These are phyloP conservation scores for Kwoniella sp. DNA, from an alignment of 768 basidiomycete genomes.

Conservation along the genomic window DNA sequence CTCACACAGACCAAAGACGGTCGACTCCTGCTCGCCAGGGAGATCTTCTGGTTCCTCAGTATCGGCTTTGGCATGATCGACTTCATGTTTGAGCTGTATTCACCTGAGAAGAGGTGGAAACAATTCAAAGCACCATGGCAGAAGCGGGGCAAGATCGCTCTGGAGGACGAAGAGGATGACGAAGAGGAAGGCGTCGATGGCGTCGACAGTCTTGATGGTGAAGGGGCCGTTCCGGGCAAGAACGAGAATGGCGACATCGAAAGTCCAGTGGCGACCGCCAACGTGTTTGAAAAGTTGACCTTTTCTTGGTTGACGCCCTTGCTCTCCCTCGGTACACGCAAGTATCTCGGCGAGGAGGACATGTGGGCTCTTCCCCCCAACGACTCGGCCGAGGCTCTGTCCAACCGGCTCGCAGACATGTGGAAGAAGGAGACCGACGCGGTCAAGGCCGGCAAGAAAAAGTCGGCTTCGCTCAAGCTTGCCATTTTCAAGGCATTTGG, in stretches of 20 bases:
- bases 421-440: slow-evolving; percentile 57
- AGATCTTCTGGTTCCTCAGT: slow-evolving; percentile 35
- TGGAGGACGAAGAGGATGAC: slow-evolving; percentile 48
- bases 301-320: slow-evolving; percentile 77
- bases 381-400: slow-evolving; percentile 70
- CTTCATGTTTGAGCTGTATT: slow-evolving; percentile 35
- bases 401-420: slow-evolving; percentile 59
- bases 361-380: slow-evolving; percentile 66
- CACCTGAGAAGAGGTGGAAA: slow-evolving; percentile 36
- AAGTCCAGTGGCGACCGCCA: slow-evolving; percentile 69
- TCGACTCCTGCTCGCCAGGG: slow-evolving; percentile 24
- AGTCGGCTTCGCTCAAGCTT: slow-evolving; percentile 59
- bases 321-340: slow-evolving; percentile 49
- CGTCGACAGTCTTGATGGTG: slow-evolving; percentile 25
- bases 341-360: slow-evolving; percentile 76
- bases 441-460: slow-evolving; percentile 44
- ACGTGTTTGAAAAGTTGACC: slow-evolving; percentile 68
- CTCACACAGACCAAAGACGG: slow-evolving; percentile 24
- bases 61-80: slow-evolving; percentile 47
- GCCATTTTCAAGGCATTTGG: slow-evolving; percentile 77
- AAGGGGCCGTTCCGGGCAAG: slow-evolving; percentile 22
- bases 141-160: slow-evolving; percentile 32
- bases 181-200: slow-evolving; percentile 41
- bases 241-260: slow-evolving; percentile 53
- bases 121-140: slow-evolving; percentile 23